Evolutionary conservation across 257 asterid species (phyloP).

Genomic region (Solanum rostratum): DNA sequence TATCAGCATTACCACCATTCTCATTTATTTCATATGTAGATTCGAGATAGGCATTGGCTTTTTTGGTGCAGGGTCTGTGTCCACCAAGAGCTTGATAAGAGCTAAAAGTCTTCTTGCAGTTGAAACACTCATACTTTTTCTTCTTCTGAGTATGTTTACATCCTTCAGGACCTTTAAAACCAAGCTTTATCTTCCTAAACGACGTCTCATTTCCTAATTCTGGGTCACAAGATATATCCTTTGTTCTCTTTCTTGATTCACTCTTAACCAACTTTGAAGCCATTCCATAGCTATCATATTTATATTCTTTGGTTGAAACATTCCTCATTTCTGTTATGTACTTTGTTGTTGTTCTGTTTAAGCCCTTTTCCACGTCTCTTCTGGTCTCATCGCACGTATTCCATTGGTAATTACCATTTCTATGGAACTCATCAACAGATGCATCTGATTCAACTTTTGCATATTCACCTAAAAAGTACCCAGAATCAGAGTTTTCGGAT

Average conservation of each 20-base stretch:
- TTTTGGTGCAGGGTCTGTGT: constrained; percentile 85
- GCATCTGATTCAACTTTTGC: constrained; percentile 63
- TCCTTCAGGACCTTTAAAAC: constrained; percentile 24
- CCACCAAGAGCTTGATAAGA: constrained; percentile 97
- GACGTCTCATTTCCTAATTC: constrained; percentile 19
- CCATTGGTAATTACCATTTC: constrained; percentile 7
- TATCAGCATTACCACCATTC: constrained; percentile 39
- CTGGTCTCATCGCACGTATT: constrained; percentile 21
- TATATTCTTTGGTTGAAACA: constrained; percentile 10
- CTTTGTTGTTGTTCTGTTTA: constrained; percentile 15
- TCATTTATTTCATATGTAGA: constrained; percentile 45
- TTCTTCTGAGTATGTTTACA: constrained; percentile 24
- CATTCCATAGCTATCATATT: constrained; percentile 11
- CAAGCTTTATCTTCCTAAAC: constrained; percentile 13
- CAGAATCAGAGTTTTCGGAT: constrained; percentile 70
- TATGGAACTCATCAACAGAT: constrained; percentile 38
- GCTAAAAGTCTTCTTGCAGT: constrained; percentile 71
- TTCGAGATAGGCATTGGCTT: constrained; percentile 25
- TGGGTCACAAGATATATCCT: constrained; percentile 15
- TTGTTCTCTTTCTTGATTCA: constrained; percentile 32
- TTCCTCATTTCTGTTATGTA: constrained; percentile 22
- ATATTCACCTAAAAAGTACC: constrained; percentile 70
- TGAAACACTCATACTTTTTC: constrained; percentile 72
- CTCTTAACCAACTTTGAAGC: constrained; percentile 14
- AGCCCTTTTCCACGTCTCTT: constrained; percentile 16